Evolutionary conservation across 306 rosid species (phyloP).

Genomic region (Vigna hirtella): DNA sequence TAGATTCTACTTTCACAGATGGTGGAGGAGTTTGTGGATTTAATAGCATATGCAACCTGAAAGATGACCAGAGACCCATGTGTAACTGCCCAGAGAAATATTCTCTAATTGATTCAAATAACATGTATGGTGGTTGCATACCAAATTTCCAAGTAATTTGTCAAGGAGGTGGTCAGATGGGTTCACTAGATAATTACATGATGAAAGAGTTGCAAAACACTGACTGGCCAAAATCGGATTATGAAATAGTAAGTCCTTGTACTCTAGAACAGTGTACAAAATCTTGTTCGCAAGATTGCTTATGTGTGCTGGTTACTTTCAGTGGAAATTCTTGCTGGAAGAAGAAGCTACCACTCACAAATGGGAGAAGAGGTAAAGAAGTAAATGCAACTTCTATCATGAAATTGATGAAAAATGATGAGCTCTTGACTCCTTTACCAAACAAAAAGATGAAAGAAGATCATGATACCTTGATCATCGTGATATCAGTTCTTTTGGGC

Average conservation of each 20-base stretch:
- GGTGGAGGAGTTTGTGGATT: constrained; percentile 60
- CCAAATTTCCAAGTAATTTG: constrained; percentile 26
- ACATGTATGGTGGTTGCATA: constrained; percentile 29
- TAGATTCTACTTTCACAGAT: not conserved
- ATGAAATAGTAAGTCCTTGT: constrained; percentile 9
- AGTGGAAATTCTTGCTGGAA: constrained; percentile 33
- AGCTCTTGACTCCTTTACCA: not conserved
- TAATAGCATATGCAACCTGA: constrained; percentile 54
- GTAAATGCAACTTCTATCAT: constrained; percentile 18
- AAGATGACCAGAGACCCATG: constrained; percentile 38
- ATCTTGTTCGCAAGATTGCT: constrained; percentile 37
- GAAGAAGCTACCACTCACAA: constrained; percentile 47
- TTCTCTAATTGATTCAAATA: constrained; percentile 34
- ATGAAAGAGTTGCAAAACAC: constrained; percentile 23
- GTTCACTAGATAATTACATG: constrained; percentile 4
- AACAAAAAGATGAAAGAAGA: constrained; percentile 6
- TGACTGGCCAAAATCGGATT: constrained; percentile 37
- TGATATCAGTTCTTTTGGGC: constrained; percentile 43
- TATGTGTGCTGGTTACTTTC: constrained; percentile 37
- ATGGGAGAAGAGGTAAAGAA: constrained; percentile 24
- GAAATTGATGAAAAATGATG: constrained; percentile 41
- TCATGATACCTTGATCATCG: constrained; percentile 9
- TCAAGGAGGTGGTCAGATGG: not conserved
- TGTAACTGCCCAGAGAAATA: constrained; percentile 36
- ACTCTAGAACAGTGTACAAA: constrained; percentile 23